Conservation (phyloP, 208 protist genomes). For the Wallacemonas sp. region DNA sequence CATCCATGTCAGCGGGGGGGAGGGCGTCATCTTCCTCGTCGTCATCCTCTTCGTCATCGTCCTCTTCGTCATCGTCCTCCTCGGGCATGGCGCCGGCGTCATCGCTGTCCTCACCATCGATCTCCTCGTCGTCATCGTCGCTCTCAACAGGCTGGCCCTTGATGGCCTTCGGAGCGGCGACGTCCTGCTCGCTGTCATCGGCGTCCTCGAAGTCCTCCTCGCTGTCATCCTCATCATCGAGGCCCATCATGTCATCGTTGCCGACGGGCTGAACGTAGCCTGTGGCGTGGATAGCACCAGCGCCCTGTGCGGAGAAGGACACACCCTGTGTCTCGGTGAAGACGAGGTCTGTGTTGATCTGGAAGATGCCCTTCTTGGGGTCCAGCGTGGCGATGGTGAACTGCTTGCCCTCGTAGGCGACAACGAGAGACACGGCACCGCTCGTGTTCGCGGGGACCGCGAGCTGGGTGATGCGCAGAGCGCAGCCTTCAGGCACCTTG, state of each 20-base stretch:
- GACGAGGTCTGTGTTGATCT: constrained; percentile 87
- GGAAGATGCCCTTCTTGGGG: constrained; percentile 76
- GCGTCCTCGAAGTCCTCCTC: constrained; percentile 42
- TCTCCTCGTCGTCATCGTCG: constrained; percentile 37
- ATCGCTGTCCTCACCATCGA: constrained; percentile 40
- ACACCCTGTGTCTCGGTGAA: constrained; percentile 81
- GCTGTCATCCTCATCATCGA: constrained; percentile 31
- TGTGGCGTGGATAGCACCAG: constrained; percentile 76
- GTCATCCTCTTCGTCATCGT: constrained; percentile 14
- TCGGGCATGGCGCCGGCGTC: too few relatives aligned
- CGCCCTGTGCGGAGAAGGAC: constrained; percentile 69
- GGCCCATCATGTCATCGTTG: constrained; percentile 56
- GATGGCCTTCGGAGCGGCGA: constrained; percentile 26
- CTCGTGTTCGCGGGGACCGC: constrained; percentile 82
- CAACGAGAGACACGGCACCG: constrained; percentile 67
- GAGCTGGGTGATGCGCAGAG: constrained; percentile 85
- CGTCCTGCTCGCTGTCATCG: constrained; percentile 26
- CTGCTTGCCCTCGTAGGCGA: constrained; percentile 85
- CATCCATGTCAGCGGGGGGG: constrained; percentile 35
- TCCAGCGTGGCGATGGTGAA: constrained; percentile 89
- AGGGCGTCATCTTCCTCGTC: constrained; percentile 37
- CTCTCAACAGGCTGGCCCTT: constrained; percentile 26
- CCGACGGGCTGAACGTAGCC: constrained; percentile 87
- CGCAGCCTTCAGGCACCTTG: constrained; percentile 81
- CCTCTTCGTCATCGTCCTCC: constrained; percentile 13